Evolutionary conservation across 768 basidiomycete genomes (phyloP), one percentile per base, ranked within the genome.

Genomic region (Lenzites betulinus): DNA sequence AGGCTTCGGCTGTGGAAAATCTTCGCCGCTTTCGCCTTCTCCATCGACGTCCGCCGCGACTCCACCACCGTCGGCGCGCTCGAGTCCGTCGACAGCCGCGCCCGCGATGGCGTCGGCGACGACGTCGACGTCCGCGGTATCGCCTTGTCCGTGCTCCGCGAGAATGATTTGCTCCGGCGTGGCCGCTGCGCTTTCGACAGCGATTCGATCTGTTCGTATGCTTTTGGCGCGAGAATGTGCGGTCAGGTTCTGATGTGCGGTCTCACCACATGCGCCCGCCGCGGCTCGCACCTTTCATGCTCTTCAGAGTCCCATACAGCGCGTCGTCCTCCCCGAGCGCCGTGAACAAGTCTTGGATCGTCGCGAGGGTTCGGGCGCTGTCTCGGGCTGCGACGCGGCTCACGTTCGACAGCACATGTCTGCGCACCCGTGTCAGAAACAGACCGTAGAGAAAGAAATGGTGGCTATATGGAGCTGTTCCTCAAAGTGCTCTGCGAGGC

Each of bases 291-390:
- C 95, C 90, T 78, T 90, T 84, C 90, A 95, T 91, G 23, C 83
- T 80, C 74, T 86, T 92, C 76, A 95, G 95, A 60, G 91, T 80
- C 26, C 83, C 83, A 76, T 93, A 97, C 49, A 96, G 83, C 49
- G 86, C 79, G 65, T 92, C 88, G 74, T 97, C 95, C 75, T 97
- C 95, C 62, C 92, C 94, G 16, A 97, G 79, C 0, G 93, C 93
- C 18, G 87, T 81, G 71, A 93, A 95, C 46, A 98, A 76, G 72
- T 97, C 94, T 60, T 91, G 86, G 9, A 84, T 79, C 11, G 85
- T 87, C 23, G 94, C 95, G 23, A 76, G 78, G 3, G 88, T 82
- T 50, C 89, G 84, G 68, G 89, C 89, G 65, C 93, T 92, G 73
- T 95, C 92, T 54, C 94, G 86, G 46, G 91, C 86, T 15, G 88